Base-by-base conservation (phyloP, 164 flowering plant genomes). In the Magnolia kwangsiensis region DNA sequence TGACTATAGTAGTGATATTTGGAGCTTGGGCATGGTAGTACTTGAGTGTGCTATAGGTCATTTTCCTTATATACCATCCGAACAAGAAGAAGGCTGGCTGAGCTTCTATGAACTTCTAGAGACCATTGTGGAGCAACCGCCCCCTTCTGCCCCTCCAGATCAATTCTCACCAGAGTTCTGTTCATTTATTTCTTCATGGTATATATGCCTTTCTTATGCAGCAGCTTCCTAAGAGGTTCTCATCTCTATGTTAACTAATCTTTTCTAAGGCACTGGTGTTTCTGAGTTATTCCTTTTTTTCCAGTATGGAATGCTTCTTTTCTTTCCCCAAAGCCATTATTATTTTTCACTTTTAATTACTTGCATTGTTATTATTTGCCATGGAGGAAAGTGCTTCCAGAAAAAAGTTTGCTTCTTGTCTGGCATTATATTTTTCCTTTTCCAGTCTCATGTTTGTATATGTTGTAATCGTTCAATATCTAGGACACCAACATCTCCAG, bases 161-260 rank as follows among this genome's bases (percentile, higher is more conserved):
- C 99, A 94, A 82, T 96, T 96, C 85, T 96, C 99, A 29, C 99
- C 98, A 2, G 99, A 96, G 80, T 96, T 96, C 76, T 96, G 98
- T 81, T 91, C 96, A 58, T 96, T 96, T 81, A 82, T 96, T 61
- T 88, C 98, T 11, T 81, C 94, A 74, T 96, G 99, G 99, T 95
- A 90, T 29, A 83, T 69, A 16, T 58, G 11, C 10, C 23, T 68
- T 55, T 55, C 61, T 55, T 55, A 55, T 55, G 2, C 18, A 11
- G 61, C 13, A 11, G 61, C 9, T 64, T 3, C 1, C 50, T 63
- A 7, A 7, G 8, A 29, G 2, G 19, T 49, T n/a, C 13, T 27
- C 20, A 63, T 23, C 31, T 37, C 9, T 74, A 27, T 61, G 45
- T 37, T 37, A 37, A 37, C 45, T 37, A 55, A 7, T 27, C 7